Evolutionary conservation across 2,329 filamentous ascomycete genomes (phyloP).

Genomic region (Verticillium albo-atrum): DNA sequence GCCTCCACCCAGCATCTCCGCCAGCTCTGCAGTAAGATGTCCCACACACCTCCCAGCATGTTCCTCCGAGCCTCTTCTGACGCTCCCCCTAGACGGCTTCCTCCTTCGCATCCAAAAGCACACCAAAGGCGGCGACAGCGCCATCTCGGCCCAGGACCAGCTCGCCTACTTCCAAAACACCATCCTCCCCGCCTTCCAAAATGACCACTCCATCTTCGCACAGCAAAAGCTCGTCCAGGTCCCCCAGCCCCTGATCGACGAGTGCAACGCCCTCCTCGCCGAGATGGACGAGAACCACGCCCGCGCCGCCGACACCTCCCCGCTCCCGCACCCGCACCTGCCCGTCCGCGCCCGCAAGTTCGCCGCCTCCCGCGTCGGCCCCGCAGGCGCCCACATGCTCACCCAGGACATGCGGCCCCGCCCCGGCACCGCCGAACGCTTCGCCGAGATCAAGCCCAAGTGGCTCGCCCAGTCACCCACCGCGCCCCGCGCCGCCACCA

Average conservation of each 20-base stretch:
- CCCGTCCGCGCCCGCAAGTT: conserved; percentile 28
- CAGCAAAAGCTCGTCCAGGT: conserved; percentile 50
- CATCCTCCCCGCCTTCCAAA: conserved; percentile 50
- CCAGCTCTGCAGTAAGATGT: not conserved
- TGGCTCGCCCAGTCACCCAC: conserved; percentile 75
- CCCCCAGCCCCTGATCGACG: conserved; percentile 27
- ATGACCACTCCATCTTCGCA: conserved; percentile 41
- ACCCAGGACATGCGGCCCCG: conserved; percentile 65
- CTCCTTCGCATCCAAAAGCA: conserved; percentile 1
- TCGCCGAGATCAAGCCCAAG: conserved; percentile 80
- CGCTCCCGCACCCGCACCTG: not conserved
- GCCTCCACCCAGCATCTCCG: not conserved
- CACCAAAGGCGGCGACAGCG: conserved; percentile 15
- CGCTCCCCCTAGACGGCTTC: not conserved
- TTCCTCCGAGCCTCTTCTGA: not conserved
- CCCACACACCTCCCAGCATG: not conserved
- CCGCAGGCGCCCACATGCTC: conserved; percentile 61
- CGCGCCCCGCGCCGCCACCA: conserved; percentile 56
- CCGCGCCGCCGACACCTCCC: not conserved
- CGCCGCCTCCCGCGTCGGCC: conserved; percentile 43
- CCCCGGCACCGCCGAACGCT: conserved; percentile 3
- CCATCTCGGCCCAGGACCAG: conserved; percentile 36
- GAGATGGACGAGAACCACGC: conserved; percentile 33
- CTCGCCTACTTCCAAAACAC: conserved; percentile 42
- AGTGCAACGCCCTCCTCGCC: conserved; percentile 50